Base-by-base conservation (phyloP, 179 eudicot species). In the Vitellaria paradoxa region DNA sequence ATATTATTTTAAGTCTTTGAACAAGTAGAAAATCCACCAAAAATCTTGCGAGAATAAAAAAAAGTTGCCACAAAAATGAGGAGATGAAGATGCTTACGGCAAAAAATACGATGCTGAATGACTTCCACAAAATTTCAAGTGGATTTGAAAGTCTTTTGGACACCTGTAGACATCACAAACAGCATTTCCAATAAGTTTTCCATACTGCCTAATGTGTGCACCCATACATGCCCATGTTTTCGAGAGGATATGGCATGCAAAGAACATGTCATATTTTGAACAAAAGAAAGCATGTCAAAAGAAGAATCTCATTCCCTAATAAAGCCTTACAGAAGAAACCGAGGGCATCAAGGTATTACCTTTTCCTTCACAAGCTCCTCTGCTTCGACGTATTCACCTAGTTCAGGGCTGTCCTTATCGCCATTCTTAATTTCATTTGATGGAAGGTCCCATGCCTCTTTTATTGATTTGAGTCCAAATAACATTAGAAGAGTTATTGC, bases 371-470 rank as follows among this genome's bases (percentile, higher is more conserved):
- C 97, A 82, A 96, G 99, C 87, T 89, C 99, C 88, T 96, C 98
- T 10, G 99, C 99, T 80, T 90, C 96, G 23, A 80, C 79, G 79
- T 81, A 96, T 85, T 96, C 99, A 81, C 87, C 98, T 77, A 94
- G 96, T 74, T 92, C 97, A 73, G 78, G 65, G 62, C 83, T 82
- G 56, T 76, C 87, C 67, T 79, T 78, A 7, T 89, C 86, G 70
- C 86, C 88, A 59, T 85, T 70, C 69, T 87, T 88, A 50, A 70
- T 80, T 23, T 47, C 86, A 72, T 75, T 77, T 67, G 93, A 78
- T 23, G 99, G 99, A 79, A 96, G 92, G 60, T 91, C 96, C 99
- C 99, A 96, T 50, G 98, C 97, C 84, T 93, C 98, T 81, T 91
- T 96, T 65, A 96, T 96, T 37, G 99, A 81, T 82, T 93, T 96